phyloP scores from a whole-genome alignment of 345 rosid genomes.

The Populus simonii region DNA sequence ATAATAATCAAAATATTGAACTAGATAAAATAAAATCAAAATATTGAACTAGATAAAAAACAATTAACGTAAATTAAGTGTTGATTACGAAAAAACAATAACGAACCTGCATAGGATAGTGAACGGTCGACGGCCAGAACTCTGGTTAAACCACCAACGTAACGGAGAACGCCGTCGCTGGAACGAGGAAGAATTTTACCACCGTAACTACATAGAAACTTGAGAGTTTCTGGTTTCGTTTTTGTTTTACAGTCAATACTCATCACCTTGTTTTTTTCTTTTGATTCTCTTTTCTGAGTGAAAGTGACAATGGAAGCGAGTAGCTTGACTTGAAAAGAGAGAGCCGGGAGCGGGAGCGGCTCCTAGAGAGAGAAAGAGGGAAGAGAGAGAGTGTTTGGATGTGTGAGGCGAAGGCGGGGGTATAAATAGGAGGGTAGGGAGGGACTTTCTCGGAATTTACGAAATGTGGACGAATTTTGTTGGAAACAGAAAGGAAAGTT shows the following conservation, averaged over 20 bases:
- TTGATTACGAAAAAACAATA: neutral
- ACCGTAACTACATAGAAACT: slow-evolving; percentile 84
- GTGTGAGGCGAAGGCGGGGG: neutral
- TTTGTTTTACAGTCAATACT: slow-evolving; percentile 1
- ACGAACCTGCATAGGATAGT: slow-evolving; percentile 58
- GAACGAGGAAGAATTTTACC: slow-evolving; percentile 73
- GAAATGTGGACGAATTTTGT: neutral
- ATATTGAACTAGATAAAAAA: neutral
- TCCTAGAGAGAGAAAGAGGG: neutral
- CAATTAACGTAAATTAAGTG: neutral
- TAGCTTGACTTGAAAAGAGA: too few species aligned
- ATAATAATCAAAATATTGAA: neutral
- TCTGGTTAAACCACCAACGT: slow-evolving; percentile 78
- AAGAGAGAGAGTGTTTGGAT: neutral
- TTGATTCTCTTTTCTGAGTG: neutral
- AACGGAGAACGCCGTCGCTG: slow-evolving; percentile 71
- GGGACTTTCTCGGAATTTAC: slow-evolving; percentile 16
- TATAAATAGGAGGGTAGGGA: slow-evolving; percentile 11
- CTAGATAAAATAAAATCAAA: neutral
- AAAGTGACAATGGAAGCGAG: neutral
- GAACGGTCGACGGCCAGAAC: slow-evolving; percentile 72
- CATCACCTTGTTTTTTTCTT: slow-evolving; percentile 24
- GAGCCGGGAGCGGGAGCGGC: neutral
- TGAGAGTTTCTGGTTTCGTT: slow-evolving; percentile 21
- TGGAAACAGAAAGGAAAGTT: neutral